These are phyloP conservation scores for Saccharomycopsis synnaedendra DNA, from an alignment of 805 yeast species.

Conservation along the genomic window DNA sequence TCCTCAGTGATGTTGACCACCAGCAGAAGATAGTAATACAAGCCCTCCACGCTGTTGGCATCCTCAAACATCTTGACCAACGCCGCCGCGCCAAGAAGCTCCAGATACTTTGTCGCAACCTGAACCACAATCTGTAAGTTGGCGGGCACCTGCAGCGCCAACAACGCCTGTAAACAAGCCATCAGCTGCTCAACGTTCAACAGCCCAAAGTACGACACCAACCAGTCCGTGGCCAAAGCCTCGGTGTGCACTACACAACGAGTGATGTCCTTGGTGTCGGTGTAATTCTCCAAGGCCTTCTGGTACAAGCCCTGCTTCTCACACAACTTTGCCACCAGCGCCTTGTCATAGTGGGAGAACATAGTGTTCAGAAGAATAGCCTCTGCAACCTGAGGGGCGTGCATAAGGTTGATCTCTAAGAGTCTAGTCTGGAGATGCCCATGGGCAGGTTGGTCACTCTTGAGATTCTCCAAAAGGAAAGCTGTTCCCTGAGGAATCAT, in stretches of 20 bases:
- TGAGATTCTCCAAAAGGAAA: constrained; percentile 86
- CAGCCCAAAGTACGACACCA: constrained; percentile 84
- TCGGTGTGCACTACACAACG: constrained; percentile 85
- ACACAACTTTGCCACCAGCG: constrained; percentile 82
- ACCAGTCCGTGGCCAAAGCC: constrained; percentile 85
- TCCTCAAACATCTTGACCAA: constrained; percentile 90
- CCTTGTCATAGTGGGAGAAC: constrained; percentile 92
- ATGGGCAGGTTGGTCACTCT: constrained; percentile 86
- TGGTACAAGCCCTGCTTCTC: constrained; percentile 95
- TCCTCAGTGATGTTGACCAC: constrained; percentile 91
- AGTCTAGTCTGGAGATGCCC: constrained; percentile 93
- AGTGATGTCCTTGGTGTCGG: constrained; percentile 89
- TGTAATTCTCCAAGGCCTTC: constrained; percentile 93
- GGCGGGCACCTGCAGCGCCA: constrained; percentile 67
- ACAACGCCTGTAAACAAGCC: constrained; percentile 77
- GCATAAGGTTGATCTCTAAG: constrained; percentile 81
- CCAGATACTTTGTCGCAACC: constrained; percentile 94
- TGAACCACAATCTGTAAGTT: constrained; percentile 90
- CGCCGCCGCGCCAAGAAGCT: constrained; percentile 75
- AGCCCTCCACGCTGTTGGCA: constrained; percentile 84
- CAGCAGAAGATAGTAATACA: constrained; percentile 85
- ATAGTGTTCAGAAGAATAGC: constrained; percentile 93
- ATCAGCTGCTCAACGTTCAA: constrained; percentile 89
- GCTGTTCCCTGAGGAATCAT: constrained; percentile 97
- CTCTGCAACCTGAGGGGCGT: constrained; percentile 99